Evolutionary conservation across 2,329 filamentous ascomycete genomes (phyloP).

Genomic region (Scedosporium aurantiacum): DNA sequence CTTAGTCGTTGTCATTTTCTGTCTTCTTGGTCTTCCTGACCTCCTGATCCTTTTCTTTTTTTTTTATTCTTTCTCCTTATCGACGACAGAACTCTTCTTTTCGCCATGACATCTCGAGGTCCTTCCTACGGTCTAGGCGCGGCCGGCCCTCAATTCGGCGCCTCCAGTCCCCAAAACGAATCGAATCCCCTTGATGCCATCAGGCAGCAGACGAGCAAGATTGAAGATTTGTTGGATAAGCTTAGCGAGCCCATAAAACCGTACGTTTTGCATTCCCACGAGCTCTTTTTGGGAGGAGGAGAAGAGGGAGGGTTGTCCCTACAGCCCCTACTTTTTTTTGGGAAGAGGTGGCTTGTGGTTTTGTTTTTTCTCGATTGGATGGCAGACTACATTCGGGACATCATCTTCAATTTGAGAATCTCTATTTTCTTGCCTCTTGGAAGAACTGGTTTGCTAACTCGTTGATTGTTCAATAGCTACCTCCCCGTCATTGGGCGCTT

Average conservation of each 20-base stretch:
- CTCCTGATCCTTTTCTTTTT: neutral
- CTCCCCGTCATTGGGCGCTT: constrained; percentile 93
- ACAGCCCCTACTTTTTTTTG: neutral
- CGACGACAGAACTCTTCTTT: neutral
- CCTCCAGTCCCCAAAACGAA: constrained; percentile 37
- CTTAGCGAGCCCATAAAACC: constrained; percentile 87
- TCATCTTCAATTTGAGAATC: too few species aligned
- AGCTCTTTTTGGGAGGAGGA: too few species aligned
- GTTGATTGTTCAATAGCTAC: constrained; percentile 46
- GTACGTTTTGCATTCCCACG: constrained; percentile 43
- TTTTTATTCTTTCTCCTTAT: neutral
- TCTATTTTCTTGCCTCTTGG: neutral
- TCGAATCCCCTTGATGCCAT: constrained; percentile 78
- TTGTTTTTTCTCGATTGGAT: too few species aligned
- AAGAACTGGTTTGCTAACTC: neutral
- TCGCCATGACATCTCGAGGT: constrained; percentile 38
- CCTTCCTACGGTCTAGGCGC: constrained; percentile 74
- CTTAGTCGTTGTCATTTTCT: neutral
- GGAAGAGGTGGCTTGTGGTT: too few species aligned
- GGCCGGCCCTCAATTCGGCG: constrained; percentile 57
- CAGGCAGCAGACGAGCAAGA: constrained; percentile 92
- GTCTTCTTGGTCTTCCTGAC: neutral
- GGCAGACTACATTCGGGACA: too few species aligned
- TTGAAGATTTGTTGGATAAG: constrained; percentile 85
- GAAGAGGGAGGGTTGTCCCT: too few species aligned